These are phyloP conservation scores for Trichoderma guizhouense DNA, from an alignment of 2,329 filamentous ascomycete species.

Conservation along the genomic window DNA sequence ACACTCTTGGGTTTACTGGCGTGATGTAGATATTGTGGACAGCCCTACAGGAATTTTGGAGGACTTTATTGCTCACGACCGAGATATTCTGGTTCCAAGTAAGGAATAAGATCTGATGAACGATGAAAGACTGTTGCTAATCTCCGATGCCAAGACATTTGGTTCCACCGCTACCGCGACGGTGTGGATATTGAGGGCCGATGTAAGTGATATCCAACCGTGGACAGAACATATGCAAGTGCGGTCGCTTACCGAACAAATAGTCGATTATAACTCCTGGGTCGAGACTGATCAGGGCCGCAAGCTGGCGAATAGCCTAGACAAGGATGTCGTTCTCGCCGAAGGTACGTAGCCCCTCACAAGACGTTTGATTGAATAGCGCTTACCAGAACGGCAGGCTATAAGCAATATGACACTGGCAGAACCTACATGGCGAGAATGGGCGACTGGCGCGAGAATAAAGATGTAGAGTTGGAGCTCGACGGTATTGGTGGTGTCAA, in stretches of 20 bases:
- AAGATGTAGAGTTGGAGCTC: slow-evolving; percentile 86
- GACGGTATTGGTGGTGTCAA: slow-evolving; percentile 97
- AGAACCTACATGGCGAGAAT: slow-evolving; percentile 85
- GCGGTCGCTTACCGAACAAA: slow-evolving; percentile 1
- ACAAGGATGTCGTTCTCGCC: slow-evolving; percentile 79
- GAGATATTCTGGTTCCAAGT: slow-evolving; percentile 93
- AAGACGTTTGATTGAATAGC: background rate
- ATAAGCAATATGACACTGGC: slow-evolving; percentile 88
- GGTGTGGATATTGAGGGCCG: slow-evolving; percentile 86
- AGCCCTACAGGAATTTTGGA: slow-evolving; percentile 84
- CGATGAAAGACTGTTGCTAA: background rate
- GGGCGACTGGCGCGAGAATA: slow-evolving; percentile 90
- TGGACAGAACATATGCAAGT: background rate
- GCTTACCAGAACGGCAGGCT: slow-evolving; percentile 55
- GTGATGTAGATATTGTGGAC: slow-evolving; percentile 94
- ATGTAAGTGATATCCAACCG: slow-evolving; percentile 59
- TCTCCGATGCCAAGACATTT: slow-evolving; percentile 64
- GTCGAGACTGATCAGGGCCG: slow-evolving; percentile 84
- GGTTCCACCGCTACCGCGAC: slow-evolving; percentile 89
- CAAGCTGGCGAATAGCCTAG: slow-evolving; percentile 67
- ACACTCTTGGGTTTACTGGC: slow-evolving; percentile 98
- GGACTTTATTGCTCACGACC: slow-evolving; percentile 91
- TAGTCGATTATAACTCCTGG: slow-evolving; percentile 99
- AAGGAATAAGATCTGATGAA: slow-evolving; percentile 40
- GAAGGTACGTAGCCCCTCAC: slow-evolving; percentile 60